Evolutionary conservation across 2,329 filamentous ascomycete species (phyloP).

Genomic region (Sporothrix schenckii): DNA sequence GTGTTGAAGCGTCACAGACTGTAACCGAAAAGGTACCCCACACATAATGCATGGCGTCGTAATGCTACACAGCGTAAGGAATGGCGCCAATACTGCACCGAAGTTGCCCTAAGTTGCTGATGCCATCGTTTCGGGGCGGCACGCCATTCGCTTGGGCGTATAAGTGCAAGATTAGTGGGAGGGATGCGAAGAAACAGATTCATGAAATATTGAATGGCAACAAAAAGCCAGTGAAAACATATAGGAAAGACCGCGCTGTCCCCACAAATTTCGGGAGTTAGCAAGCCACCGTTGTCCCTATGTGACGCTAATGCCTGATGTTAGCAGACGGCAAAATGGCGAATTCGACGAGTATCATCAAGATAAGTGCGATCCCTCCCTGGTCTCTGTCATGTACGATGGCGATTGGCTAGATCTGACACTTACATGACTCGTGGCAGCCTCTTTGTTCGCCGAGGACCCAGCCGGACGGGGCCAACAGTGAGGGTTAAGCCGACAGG

Average conservation of each 20-base stretch:
- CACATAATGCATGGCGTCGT: too few species aligned
- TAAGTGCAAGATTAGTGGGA: neutral
- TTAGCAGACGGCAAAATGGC: conserved; percentile 18
- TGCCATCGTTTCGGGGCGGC: conserved; percentile 14
- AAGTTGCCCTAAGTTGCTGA: conserved; percentile 20
- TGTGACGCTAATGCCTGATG: conserved; percentile 26
- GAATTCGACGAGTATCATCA: neutral
- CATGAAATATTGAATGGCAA: neutral
- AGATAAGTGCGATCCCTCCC: neutral
- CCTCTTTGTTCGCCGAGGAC: neutral
- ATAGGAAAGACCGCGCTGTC: neutral
- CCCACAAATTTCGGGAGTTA: neutral
- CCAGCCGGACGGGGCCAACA: conserved; percentile 1
- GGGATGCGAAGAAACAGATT: too few species aligned
- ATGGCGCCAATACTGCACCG: neutral
- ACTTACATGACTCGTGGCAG: conserved; percentile 22
- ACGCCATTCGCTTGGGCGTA: conserved; percentile 13
- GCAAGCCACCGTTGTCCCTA: neutral
- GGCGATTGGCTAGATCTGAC: neutral
- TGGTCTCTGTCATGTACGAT: neutral
- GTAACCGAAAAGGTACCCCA: neutral
- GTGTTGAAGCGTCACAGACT: neutral
- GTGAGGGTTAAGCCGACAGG: too few species aligned
- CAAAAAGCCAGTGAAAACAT: neutral
- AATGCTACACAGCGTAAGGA: too few species aligned